Percentiles rank a stretch among this genome's conserved stretches.
Conservation (phyloP, 2,329 filamentous ascomycete genomes). For the Ustulina deusta region DNA sequence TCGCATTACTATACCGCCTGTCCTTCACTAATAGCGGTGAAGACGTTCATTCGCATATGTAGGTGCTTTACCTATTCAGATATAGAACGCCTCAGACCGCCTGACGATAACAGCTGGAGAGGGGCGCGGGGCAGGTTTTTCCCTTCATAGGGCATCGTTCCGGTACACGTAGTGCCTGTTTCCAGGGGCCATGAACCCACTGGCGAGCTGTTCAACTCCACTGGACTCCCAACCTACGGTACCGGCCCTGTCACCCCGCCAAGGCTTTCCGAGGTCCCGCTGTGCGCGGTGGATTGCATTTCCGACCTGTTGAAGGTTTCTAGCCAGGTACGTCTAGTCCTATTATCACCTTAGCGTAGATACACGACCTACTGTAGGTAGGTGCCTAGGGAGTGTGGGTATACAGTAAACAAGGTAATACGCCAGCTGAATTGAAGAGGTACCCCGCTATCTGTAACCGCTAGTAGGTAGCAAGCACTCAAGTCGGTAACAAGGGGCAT, state of each 20-base stretch:
- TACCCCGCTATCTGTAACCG: background rate
- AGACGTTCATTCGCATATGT: conserved; percentile 35
- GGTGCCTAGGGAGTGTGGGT: background rate
- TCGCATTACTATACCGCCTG: conserved; percentile 33
- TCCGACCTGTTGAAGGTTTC: conserved; percentile 19
- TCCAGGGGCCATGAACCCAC: conserved; percentile 29
- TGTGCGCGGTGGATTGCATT: conserved; percentile 27
- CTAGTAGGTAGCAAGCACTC: background rate
- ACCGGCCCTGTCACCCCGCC: conserved; percentile 39
- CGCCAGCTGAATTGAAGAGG: background rate
- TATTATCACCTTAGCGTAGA: conserved; percentile 1
- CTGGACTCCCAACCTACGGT: conserved; percentile 38
- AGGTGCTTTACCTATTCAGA: conserved; percentile 41
- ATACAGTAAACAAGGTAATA: background rate
- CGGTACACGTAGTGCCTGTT: conserved; percentile 32
- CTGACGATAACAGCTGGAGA: conserved; percentile 37
- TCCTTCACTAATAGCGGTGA: conserved; percentile 36
- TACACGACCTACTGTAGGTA: no score
- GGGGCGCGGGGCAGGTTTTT: conserved; percentile 37
- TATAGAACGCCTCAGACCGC: conserved; percentile 39
- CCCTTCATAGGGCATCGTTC: conserved; percentile 31
- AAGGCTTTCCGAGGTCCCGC: conserved; percentile 28
- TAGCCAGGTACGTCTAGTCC: conserved; percentile 2
- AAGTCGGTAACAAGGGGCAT: conserved; percentile 2
- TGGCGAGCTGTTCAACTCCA: conserved; percentile 34